phyloP scores from a whole-genome alignment of 768 basidiomycete species.

The Suillus sp. region DNA sequence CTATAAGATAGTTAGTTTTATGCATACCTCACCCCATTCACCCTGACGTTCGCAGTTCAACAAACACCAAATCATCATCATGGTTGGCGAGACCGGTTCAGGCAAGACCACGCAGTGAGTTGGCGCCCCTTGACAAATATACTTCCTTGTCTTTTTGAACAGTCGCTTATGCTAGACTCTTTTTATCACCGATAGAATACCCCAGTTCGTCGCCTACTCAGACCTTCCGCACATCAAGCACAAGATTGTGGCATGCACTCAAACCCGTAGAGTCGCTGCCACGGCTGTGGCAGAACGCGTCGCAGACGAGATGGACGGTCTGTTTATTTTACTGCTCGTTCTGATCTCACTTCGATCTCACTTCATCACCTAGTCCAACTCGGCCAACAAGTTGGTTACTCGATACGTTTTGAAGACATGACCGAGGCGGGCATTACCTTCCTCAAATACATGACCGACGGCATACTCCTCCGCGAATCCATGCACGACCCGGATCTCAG shows the following conservation, averaged over 20 bases:
- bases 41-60: conserved; percentile 24
- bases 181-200: conserved; percentile 65
- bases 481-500: conserved; percentile 93
- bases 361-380: conserved; percentile 64
- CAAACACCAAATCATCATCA: conserved; percentile 76
- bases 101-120: conserved; percentile 95
- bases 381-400: conserved; percentile 95
- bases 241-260: conserved; percentile 94
- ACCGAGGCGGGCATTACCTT: conserved; percentile 87
- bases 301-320: conserved; percentile 98
- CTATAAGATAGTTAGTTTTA: conserved; percentile 72
- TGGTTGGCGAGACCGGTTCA: conserved; percentile 94
- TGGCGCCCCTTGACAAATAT: conserved; percentile 19
- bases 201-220: conserved; percentile 93
- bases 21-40: neutral
- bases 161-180: conserved; percentile 28
- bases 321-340: conserved; percentile 29
- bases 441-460: conserved; percentile 99
- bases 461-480: conserved; percentile 97
- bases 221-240: conserved; percentile 90
- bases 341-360: neutral
- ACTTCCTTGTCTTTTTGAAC: conserved; percentile 24
- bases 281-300: conserved; percentile 99
- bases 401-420: conserved; percentile 94
- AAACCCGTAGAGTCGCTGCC: conserved; percentile 93